Base-by-base conservation (phyloP, 2,329 filamentous ascomycete species). In the Colletotrichum sidae region DNA sequence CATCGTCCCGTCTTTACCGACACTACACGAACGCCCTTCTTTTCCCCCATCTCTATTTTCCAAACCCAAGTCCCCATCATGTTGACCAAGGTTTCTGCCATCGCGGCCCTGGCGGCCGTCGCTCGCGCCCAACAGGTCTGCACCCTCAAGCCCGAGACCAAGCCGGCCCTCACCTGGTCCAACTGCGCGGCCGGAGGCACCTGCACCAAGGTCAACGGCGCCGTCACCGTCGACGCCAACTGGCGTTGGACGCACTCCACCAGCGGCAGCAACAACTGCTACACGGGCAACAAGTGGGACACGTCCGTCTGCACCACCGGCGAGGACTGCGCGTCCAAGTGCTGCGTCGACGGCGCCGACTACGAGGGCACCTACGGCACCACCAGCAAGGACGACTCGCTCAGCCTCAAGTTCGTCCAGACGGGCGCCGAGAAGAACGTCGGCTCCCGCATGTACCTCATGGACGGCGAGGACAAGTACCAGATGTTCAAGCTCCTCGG, bases 401-500 rank as follows among this genome's bases (percentile, higher is more conserved):
- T 89, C 70, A 84, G 76, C 70, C 77, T 89, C 68, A 83, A 84
- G 73, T 88, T 88, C 69, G 84, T 88, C 69, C 87, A 85, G 67
- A 79, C 85, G 73, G 78, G 80, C 69, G 69, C 72, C n/a, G 79
- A 80, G 74, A 80, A 75, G 69, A 86, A 85, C 72, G 72, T 85
- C 35, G 83, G 83, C 15, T 80, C 86, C 55, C 85, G 90, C 70
- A 77, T 89, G 50, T 92, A 90, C 75, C 82, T 92, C 67, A 85
- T 92, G 79, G 83, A 84, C 70, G 79, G 82, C 51, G 84, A 88
- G 47, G 81, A 80, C 69, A 85, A 84, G 65, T 92, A 92, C 77
- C 79, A 58, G 46, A 58, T 51, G 46, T 58, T 58, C 55, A 58
- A 58, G 55, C 55, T 58, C 64, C 81, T 88, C 57, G 87, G 87